Percentiles rank a stretch among this genome's conserved stretches.
Conservation (phyloP, 2,329 filamentous ascomycete species). For the Thelonectria discophora region DNA sequence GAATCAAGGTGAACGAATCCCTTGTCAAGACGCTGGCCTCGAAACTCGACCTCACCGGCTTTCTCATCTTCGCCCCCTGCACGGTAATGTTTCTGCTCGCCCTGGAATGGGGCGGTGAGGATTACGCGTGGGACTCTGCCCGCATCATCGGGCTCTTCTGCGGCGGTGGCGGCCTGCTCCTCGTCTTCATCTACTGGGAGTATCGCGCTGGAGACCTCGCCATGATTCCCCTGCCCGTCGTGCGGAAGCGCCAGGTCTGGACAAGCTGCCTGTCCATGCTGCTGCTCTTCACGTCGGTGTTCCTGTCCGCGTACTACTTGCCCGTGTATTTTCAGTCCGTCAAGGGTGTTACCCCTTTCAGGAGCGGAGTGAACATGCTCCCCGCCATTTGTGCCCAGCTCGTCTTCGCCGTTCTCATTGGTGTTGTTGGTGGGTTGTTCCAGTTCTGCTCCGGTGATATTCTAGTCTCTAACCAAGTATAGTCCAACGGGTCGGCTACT, state of each 20-base stretch:
- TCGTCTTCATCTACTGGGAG: conserved; percentile 58
- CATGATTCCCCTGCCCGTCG: conserved; percentile 58
- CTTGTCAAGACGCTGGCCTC: conserved; percentile 29
- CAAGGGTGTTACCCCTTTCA: conserved; percentile 44
- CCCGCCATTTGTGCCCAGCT: conserved; percentile 42
- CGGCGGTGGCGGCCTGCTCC: conserved; percentile 50
- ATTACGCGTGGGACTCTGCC: conserved; percentile 56
- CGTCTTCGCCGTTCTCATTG: conserved; percentile 35
- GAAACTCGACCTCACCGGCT: conserved; percentile 57
- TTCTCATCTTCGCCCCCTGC: conserved; percentile 54
- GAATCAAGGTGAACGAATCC: conserved; percentile 24
- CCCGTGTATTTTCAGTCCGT: conserved; percentile 63
- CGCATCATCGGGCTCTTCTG: conserved; percentile 57
- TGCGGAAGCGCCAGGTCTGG: conserved; percentile 55
- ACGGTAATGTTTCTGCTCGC: conserved; percentile 61
- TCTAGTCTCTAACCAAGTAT: not conserved
- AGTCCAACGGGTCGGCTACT: conserved; percentile 52
- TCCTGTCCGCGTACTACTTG: conserved; percentile 57
- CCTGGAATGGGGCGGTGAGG: conserved; percentile 60
- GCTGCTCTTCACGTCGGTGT: conserved; percentile 54
- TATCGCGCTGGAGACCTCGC: conserved; percentile 54
- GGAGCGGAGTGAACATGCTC: conserved; percentile 42
- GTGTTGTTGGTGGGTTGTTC: conserved; percentile 31
- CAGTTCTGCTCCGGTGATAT: not conserved
- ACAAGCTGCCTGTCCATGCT: conserved; percentile 52